A percentile compares a stretch with the other conserved stretches of the same genome.
Evolutionary conservation across 2,329 filamentous ascomycete genomes (phyloP).

Genomic region (Pseudogymnoascus sp.): DNA sequence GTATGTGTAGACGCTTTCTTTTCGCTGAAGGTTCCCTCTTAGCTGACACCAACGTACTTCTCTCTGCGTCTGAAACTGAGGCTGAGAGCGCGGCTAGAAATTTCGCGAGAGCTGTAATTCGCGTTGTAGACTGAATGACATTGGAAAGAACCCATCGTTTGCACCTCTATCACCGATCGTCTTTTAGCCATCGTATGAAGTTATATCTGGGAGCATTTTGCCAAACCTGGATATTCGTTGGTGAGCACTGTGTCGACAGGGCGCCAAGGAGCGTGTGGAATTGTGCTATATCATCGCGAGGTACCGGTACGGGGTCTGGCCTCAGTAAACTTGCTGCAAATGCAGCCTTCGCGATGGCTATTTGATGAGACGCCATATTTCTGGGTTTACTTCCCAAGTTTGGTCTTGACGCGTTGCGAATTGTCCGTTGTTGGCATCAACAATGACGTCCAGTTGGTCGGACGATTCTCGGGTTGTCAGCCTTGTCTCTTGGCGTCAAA

Average conservation of each 20-base stretch:
- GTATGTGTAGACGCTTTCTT: constrained; percentile 64
- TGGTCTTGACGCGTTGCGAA: neutral
- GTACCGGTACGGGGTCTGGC: constrained; percentile 62
- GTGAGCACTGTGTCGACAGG: constrained; percentile 64
- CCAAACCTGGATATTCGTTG: constrained; percentile 80
- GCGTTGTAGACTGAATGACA: constrained; percentile 59
- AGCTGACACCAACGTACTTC: constrained; percentile 21
- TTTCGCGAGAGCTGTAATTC: constrained; percentile 63
- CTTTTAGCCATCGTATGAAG: constrained; percentile 32
- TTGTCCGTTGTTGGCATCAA: neutral
- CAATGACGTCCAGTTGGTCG: neutral
- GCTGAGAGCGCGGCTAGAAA: constrained; percentile 53
- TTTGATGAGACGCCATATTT: constrained; percentile 58
- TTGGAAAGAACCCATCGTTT: constrained; percentile 77
- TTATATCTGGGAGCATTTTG: constrained; percentile 28
- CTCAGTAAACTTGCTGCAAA: constrained; percentile 67
- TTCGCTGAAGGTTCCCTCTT: constrained; percentile 48
- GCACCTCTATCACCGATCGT: constrained; percentile 60
- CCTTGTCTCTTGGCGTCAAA: neutral
- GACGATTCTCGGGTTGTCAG: constrained; percentile 5
- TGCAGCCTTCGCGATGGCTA: constrained; percentile 74
- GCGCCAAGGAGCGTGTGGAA: constrained; percentile 61
- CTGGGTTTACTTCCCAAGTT: constrained; percentile 4
- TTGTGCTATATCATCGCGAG: constrained; percentile 60
- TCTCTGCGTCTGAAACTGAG: constrained; percentile 18